A percentile compares a stretch with the other conserved stretches of the same genome.
Evolutionary conservation across 2,329 filamentous ascomycete species (phyloP).

Genomic region (Fusarium graminum): DNA sequence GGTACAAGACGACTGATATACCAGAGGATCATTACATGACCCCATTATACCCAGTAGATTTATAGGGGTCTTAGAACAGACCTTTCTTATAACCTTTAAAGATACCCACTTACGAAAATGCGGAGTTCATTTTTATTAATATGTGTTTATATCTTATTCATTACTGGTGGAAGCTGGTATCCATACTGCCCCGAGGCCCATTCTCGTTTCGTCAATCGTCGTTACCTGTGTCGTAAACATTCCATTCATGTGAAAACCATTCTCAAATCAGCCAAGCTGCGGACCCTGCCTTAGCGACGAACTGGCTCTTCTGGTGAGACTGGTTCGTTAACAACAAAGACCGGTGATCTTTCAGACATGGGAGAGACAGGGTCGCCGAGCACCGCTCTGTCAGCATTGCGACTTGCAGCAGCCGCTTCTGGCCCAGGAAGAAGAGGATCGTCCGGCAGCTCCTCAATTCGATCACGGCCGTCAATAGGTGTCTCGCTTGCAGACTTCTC

Average conservation of each 20-base stretch:
- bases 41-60: not conserved
- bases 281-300: conserved; percentile 23
- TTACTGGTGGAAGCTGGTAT: conserved; percentile 30
- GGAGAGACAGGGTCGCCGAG: conserved; percentile 41
- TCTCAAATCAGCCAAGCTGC: not conserved
- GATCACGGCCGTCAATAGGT: conserved; percentile 55
- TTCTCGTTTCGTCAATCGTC: conserved; percentile 24
- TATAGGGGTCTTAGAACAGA: conserved; percentile 4
- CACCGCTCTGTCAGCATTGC: conserved; percentile 9
- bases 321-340: conserved; percentile 17
- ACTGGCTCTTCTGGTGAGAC: conserved; percentile 21
- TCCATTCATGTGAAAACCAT: conserved; percentile 22
- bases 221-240: conserved; percentile 32
- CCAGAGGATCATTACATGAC: not conserved
- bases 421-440: conserved; percentile 59
- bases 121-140: conserved; percentile 33
- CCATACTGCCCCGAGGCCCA: conserved; percentile 16
- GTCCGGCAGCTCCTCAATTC: conserved; percentile 65
- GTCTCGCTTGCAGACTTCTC: conserved; percentile 58
- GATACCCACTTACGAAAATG: conserved; percentile 50
- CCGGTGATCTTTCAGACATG: conserved; percentile 28
- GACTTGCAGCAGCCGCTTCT: conserved; percentile 27
- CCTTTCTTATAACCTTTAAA: conserved; percentile 17
- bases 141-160: conserved; percentile 22
- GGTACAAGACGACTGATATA: conserved; percentile 69